phyloP scores from a whole-genome alignment of 2,329 filamentous ascomycete species.

The Botrytis paeoniae region DNA sequence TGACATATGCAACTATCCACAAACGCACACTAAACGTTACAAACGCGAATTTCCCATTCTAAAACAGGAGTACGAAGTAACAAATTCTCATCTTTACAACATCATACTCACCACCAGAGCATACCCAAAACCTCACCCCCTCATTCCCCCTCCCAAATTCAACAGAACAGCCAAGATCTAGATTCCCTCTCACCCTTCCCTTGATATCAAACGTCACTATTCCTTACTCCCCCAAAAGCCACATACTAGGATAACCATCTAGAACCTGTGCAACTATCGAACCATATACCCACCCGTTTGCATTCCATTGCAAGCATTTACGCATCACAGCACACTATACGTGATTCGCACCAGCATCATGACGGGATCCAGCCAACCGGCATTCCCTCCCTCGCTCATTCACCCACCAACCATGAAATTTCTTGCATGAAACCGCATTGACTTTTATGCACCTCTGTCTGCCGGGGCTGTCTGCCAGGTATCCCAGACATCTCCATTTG shows the following conservation, averaged over 20 bases:
- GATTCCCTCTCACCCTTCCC: neutral
- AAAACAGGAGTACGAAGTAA: neutral
- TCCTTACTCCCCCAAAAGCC: neutral
- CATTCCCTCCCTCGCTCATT: neutral
- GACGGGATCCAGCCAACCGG: neutral
- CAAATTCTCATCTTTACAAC: neutral
- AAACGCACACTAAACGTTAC: neutral
- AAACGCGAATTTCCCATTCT: neutral
- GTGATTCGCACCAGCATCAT: neutral
- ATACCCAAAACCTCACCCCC: neutral
- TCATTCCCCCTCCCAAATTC: no score
- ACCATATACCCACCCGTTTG: neutral
- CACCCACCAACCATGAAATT: neutral
- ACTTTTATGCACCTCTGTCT: neutral
- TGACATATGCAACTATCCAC: neutral
- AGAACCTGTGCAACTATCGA: constrained; percentile 1
- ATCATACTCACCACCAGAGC: neutral
- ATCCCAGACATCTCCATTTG: neutral
- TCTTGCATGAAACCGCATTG: neutral
- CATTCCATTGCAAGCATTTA: neutral
- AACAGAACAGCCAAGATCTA: neutral
- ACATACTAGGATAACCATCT: neutral
- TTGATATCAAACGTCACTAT: neutral
- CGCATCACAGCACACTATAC: neutral
- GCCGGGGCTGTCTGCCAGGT: neutral